Evolutionary conservation across 495 filamentous ascomycete species (phyloP).

Genomic region (Penicillium manginii): DNA sequence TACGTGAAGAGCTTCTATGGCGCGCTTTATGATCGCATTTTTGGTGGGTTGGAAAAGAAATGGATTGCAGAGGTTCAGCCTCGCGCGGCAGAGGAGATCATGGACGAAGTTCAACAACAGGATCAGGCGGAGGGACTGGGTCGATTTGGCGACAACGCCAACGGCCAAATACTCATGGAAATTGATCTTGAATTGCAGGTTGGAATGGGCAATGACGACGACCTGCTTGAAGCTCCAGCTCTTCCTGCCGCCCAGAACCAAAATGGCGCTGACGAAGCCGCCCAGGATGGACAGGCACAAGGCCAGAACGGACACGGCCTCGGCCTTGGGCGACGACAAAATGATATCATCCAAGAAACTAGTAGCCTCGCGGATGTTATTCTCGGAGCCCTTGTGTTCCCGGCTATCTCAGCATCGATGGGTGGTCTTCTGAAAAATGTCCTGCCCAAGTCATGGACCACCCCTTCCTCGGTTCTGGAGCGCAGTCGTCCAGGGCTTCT

Average conservation of each 20-base stretch:
- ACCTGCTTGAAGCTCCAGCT: constrained; percentile 22
- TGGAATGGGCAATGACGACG: constrained; percentile 45
- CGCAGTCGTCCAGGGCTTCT: constrained; percentile 60
- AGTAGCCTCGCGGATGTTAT: constrained; percentile 57
- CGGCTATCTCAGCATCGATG: constrained; percentile 63
- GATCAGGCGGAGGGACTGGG: constrained; percentile 45
- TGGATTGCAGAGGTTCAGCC: constrained; percentile 71
- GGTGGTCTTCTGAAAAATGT: constrained; percentile 67
- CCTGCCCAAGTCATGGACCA: constrained; percentile 67
- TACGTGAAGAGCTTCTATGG: constrained; percentile 69
- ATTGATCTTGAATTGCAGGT: constrained; percentile 48
- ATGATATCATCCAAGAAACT: constrained; percentile 55
- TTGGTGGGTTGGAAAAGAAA: constrained; percentile 62
- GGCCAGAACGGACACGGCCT: constrained; percentile 29
- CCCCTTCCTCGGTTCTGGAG: constrained; percentile 42
- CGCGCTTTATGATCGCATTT: constrained; percentile 64
- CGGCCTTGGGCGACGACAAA: constrained; percentile 41
- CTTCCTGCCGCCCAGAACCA: constrained; percentile 22
- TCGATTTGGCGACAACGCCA: constrained; percentile 42
- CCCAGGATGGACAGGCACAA: constrained; percentile 34
- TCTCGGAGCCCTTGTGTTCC: constrained; percentile 67
- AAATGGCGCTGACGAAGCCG: constrained; percentile 24
- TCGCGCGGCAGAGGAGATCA: constrained; percentile 54
- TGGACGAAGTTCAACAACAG: constrained; percentile 49
- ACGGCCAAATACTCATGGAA: constrained; percentile 50